A percentile compares a stretch with the other conserved stretches of the same genome.
These are phyloP conservation scores for Porcisia deanei DNA, from an alignment of 208 protist genomes.

Conservation along the genomic window DNA sequence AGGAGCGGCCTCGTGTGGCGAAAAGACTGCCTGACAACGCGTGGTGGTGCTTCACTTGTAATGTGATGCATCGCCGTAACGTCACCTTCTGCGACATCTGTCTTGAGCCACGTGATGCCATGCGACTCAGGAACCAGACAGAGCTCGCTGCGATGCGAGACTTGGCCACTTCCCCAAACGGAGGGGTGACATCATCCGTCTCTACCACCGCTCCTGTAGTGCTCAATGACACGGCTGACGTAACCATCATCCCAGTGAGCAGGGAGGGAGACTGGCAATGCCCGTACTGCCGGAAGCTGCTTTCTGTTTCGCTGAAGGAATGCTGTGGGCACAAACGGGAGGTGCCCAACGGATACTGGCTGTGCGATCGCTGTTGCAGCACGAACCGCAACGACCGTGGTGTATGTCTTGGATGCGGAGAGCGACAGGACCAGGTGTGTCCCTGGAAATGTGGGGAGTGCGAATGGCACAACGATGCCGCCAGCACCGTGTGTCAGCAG, in stretches of 20 bases:
- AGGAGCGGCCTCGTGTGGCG: conserved; percentile 4
- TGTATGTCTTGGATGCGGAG: conserved; percentile 67
- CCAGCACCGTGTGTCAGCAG: conserved; percentile 34
- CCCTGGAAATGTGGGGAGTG: conserved; percentile 65
- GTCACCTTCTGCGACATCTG: conserved; percentile 87
- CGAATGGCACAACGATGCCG: conserved; percentile 34
- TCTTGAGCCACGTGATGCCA: conserved; percentile 42
- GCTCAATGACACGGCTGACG: neutral
- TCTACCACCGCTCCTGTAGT: neutral
- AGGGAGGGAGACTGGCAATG: conserved; percentile 72
- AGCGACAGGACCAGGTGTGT: conserved; percentile 22
- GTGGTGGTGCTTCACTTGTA: conserved; percentile 80
- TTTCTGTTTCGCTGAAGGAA: conserved; percentile 21
- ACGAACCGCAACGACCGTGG: conserved; percentile 55
- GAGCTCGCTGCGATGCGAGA: neutral
- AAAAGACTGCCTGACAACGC: conserved; percentile 28
- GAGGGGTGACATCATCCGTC: neutral
- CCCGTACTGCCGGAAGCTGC: conserved; percentile 68
- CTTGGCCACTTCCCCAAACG: neutral
- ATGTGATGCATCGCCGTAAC: conserved; percentile 81
- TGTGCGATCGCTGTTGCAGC: conserved; percentile 71
- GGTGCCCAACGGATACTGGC: conserved; percentile 76
- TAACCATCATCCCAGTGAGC: conserved; percentile 5
- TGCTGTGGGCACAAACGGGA: conserved; percentile 70
- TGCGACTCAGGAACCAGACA: neutral